Evolutionary conservation across 768 basidiomycete genomes (phyloP).

Genomic region (Myochromella boudieri): DNA sequence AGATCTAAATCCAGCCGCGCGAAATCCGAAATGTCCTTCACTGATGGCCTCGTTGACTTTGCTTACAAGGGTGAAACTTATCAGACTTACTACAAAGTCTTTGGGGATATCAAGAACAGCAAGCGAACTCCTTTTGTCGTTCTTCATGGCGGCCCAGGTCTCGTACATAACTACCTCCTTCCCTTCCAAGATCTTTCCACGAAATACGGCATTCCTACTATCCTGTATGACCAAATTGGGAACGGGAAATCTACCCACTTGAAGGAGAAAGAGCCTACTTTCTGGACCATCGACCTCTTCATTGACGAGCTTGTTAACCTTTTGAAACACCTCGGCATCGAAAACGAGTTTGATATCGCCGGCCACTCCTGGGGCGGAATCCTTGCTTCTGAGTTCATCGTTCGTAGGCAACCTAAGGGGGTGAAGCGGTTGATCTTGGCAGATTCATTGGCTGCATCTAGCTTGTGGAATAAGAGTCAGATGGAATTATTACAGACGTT

Average conservation of each 20-base stretch:
- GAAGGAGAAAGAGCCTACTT: conserved; percentile 27
- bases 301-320: conserved; percentile 54
- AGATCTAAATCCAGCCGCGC: no score
- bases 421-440: conserved; percentile 33
- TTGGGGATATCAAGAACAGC: conserved; percentile 10
- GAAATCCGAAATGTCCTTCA: no score
- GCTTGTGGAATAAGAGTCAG: conserved; percentile 24
- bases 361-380: conserved; percentile 65
- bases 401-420: conserved; percentile 34
- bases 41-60: conserved; percentile 1
- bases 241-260: conserved; percentile 51
- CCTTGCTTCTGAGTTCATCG: conserved; percentile 41
- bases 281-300: conserved; percentile 38
- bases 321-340: conserved; percentile 38
- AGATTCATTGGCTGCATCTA: conserved; percentile 27
- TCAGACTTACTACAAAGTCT: conserved; percentile 15
- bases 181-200: conserved; percentile 37
- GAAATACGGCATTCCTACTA: conserved; percentile 37
- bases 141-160: conserved; percentile 49
- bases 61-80: conserved; percentile 11
- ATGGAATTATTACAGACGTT: conserved; percentile 20
- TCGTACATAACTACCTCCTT: conserved; percentile 42
- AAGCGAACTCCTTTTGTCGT: conserved; percentile 31
- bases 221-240: conserved; percentile 59
- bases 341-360: conserved; percentile 38